Conservation (phyloP, 176 grass and related monocot genomes). For the Aegilops umbellulata region DNA sequence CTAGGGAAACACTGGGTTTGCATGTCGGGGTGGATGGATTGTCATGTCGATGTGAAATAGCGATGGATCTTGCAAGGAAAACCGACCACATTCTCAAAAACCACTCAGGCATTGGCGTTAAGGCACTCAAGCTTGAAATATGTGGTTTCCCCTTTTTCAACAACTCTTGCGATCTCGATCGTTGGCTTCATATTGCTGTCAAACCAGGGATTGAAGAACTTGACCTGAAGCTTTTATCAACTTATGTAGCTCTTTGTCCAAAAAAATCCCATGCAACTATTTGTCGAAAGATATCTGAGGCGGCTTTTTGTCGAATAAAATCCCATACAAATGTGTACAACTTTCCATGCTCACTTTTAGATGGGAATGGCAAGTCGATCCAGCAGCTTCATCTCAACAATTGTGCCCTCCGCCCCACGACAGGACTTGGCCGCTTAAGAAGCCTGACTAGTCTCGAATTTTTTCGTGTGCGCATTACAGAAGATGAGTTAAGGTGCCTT, state of each 20-base stretch:
- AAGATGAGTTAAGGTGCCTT: background rate
- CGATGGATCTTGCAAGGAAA: background rate
- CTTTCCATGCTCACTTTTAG: background rate
- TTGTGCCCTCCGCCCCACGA: background rate
- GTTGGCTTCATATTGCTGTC: background rate
- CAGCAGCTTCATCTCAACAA: background rate
- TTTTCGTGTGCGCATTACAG: background rate
- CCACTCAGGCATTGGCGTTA: background rate
- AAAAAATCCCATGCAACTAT: too few species aligned
- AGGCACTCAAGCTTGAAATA: background rate
- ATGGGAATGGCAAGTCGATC: background rate
- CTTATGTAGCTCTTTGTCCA: too few species aligned
- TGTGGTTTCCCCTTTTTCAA: background rate
- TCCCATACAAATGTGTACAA: background rate
- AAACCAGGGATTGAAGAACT: conserved; percentile 9
- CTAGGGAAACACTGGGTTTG: background rate
- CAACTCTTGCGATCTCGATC: background rate
- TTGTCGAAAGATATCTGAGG: too few species aligned
- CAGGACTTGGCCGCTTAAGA: background rate
- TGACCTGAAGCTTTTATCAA: background rate
- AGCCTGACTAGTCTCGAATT: background rate
- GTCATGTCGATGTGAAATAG: background rate
- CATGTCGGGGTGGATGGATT: background rate
- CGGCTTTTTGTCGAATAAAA: too few species aligned
- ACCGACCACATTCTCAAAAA: background rate